These are phyloP conservation scores for Hanseniaspora lachancei DNA, from an alignment of 805 yeast species.

Conservation along the genomic window DNA sequence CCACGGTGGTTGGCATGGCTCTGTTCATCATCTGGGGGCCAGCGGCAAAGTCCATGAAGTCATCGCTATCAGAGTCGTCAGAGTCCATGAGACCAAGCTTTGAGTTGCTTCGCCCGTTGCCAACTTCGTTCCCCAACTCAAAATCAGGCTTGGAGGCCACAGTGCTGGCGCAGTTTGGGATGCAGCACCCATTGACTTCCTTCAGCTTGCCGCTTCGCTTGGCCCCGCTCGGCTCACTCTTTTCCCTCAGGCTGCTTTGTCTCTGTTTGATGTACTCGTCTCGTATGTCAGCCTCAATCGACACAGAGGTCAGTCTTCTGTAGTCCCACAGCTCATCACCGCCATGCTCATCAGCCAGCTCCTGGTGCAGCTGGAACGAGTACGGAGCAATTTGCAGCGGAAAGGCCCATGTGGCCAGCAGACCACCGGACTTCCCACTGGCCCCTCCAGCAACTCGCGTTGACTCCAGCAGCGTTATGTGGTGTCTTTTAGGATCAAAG, in stretches of 20 bases:
- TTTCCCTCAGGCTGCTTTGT: constrained; percentile 16
- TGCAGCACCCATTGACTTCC: constrained; percentile 7
- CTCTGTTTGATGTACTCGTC: constrained; percentile 19
- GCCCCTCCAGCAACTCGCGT: constrained; percentile 96
- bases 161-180: neutral
- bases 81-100: constrained; percentile 11
- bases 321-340: constrained; percentile 93
- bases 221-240: neutral
- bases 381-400: constrained; percentile 88
- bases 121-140: neutral
- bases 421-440: constrained; percentile 93
- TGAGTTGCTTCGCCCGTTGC: constrained; percentile 10
- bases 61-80: constrained; percentile 6
- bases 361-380: constrained; percentile 73
- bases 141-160: constrained; percentile 1
- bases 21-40: constrained; percentile 12
- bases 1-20: neutral
- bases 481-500: constrained; percentile 58
- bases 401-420: constrained; percentile 90
- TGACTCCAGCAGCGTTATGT: constrained; percentile 75
- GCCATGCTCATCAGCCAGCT: constrained; percentile 59
- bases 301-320: constrained; percentile 72
- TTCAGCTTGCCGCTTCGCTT: constrained; percentile 10
- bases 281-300: constrained; percentile 69
- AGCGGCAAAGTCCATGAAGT: constrained; percentile 1